These are phyloP conservation scores for Gryganskiella cystojenkinii DNA, from an alignment of 192 early-diverging fungal species.

Conservation along the genomic window DNA sequence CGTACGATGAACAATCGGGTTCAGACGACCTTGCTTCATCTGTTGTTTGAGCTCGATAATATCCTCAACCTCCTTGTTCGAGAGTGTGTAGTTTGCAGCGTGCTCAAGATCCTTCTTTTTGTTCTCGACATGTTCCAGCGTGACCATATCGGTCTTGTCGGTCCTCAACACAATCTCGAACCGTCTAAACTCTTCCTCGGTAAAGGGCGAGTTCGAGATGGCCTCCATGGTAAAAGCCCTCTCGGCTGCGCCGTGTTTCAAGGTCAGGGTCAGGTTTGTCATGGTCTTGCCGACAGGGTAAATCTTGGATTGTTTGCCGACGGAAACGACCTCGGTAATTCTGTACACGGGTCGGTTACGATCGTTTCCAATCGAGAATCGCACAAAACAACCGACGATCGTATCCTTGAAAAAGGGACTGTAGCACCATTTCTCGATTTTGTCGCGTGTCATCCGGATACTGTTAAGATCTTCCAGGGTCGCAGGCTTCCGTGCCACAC, in stretches of 20 bases:
- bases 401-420: constrained; percentile 75
- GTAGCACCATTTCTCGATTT: constrained; percentile 80
- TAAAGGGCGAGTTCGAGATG: constrained; percentile 78
- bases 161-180: constrained; percentile 62
- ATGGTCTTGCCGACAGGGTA: constrained; percentile 70
- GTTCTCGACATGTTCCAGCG: constrained; percentile 59
- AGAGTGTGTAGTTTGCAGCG: constrained; percentile 70
- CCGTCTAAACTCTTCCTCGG: constrained; percentile 70
- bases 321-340: constrained; percentile 31
- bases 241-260: constrained; percentile 76
- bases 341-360: constrained; percentile 69
- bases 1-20: constrained; percentile 36
- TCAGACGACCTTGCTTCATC: constrained; percentile 41
- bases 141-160: constrained; percentile 60
- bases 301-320: constrained; percentile 55
- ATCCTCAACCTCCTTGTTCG: constrained; percentile 67
- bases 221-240: constrained; percentile 80
- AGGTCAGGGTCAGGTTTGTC: constrained; percentile 72
- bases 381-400: constrained; percentile 73
- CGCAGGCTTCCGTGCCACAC: constrained; percentile 54
- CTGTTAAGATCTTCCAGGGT: constrained; percentile 71
- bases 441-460: constrained; percentile 70
- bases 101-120: constrained; percentile 66
- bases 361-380: constrained; percentile 71
- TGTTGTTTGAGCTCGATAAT: constrained; percentile 72